Evolutionary conservation across 768 basidiomycete genomes (phyloP), one percentile per base, ranked within the genome.

Genomic region (Hygrophorus pudorinus): DNA sequence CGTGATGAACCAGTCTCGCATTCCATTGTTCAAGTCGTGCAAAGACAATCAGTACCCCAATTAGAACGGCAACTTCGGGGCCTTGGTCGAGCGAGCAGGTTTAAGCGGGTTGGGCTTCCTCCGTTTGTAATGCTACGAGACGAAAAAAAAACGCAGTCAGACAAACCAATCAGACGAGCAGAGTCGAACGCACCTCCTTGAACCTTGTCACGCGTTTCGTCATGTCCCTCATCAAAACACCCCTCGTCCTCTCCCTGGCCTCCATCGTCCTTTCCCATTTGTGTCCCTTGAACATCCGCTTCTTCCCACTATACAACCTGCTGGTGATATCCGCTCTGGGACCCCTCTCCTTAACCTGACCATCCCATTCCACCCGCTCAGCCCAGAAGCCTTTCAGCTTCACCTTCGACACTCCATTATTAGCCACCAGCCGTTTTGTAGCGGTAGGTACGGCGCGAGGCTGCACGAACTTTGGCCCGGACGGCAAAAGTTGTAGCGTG

Each of bases 271-370:
- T 74, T 64, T 90, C 82, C 81, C 83, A 88, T 53, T 75, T 83
- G 70, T 90, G 87, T n/a, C 87, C 87, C 70, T 90, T 91, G 77
- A 91, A 90, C 87, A 90, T 90, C 49, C 73, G 68, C 70, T 78
- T 83, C 74, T 75, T 84, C 46, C 71, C 78, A 8, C 80, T 76
- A 51, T 90, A 91, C 52, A 89, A 61, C 44, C 75, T n/a, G n/a
- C n/a, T 71, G 20, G 33, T 43, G 6, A 28, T 17, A 28, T 10
- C 8, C 28, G 17, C 44, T 50, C 73, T 72, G 29, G 82, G 81
- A 53, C 70, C 54, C 53, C 62, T 58, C 16, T 56, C 49, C 27
- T 61, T 61, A 36, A 63, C 66, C 39, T 69, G 60, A 49, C 77
- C 76, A 14, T 65, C 67, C 63, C 73, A 75, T 4, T 56, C 55